Base-by-base conservation (phyloP, 2,329 filamentous ascomycete genomes). In the Drechslerella dactyloides region DNA sequence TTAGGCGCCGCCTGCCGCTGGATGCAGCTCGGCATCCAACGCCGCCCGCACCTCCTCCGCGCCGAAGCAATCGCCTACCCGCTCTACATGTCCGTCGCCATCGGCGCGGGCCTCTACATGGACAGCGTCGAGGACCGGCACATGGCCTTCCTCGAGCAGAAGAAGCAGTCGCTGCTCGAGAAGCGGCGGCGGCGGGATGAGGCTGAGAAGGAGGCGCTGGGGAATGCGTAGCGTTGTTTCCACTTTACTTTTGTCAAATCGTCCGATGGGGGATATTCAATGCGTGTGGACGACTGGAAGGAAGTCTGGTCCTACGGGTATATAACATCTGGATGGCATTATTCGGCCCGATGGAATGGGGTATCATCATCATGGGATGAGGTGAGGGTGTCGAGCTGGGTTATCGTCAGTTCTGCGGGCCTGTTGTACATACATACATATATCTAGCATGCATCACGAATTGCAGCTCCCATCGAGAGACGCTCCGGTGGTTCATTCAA, bases 1-100 rank as follows among this genome's bases (percentile, higher is more conserved):
- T 15, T 77, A 99, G 94, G 94, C 84, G 82, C 97, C 78, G 92
- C 90, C 79, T 89, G 93, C 79, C 90, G 93, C 77, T 86, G 94
- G 81, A 97, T 93, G 91, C 94, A 97, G 82, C 89, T 99, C 80
- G 94, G 93, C 79, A 94, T 99, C 80, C 92, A 99, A 84, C 96
- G 96, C 92, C 91, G 93, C 74, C 94, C 93, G 58, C 89, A 97
- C 81, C 91, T 97, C 85, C 88, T 89, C 82, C 87, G 85, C 78
- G 85, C 89, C 79, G 90, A 89, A 62, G 86, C 96, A 78, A 96
- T 91, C 90, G 91, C 87, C 57, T 99, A 96, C 83, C 94, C 94
- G 62, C 82, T 93, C 77, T 99, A 94, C 82, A 93, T 88, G 69
- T 86, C 86, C 76, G 86, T 91, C 74, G 93, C 93, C 77, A 93